Evolutionary conservation across 148 eudicot species (phyloP).

Genomic region (Persicaria tinctoria): DNA sequence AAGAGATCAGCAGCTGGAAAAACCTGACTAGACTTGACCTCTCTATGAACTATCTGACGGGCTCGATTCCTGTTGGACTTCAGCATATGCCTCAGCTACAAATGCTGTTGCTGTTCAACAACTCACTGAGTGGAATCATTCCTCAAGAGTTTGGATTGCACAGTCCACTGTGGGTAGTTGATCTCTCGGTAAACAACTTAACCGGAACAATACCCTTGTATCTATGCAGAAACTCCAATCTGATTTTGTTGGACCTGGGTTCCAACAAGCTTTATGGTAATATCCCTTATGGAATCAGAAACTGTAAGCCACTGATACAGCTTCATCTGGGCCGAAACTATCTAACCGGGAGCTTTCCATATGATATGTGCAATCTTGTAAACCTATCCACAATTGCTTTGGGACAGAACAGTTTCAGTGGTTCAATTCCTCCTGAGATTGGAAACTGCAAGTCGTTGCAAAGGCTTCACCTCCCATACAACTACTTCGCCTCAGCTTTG

Average conservation of each 20-base stretch:
- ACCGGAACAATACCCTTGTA: constrained; percentile 27
- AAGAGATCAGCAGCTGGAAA: constrained; percentile 20
- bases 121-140: constrained; percentile 27
- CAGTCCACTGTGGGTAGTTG: constrained; percentile 29
- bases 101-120: constrained; percentile 36
- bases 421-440: constrained; percentile 28
- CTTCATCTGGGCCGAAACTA: constrained; percentile 26
- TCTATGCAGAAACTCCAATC: constrained; percentile 25
- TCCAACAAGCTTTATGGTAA: constrained; percentile 31
- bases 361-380: constrained; percentile 28
- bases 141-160: constrained; percentile 28
- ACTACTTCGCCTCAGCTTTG: constrained; percentile 28
- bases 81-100: constrained; percentile 23
- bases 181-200: constrained; percentile 30
- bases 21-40: constrained; percentile 29
- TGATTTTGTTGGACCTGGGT: constrained; percentile 26
- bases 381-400: constrained; percentile 36
- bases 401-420: constrained; percentile 29
- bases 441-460: constrained; percentile 29
- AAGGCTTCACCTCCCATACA: constrained; percentile 30
- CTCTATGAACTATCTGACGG: constrained; percentile 25
- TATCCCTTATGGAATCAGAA: constrained; percentile 28
- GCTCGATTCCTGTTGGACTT: constrained; percentile 32
- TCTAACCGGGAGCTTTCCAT: constrained; percentile 33
- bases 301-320: constrained; percentile 21